These are phyloP conservation scores for Pseudoscleropodium purum DNA, from an alignment of 225 moss, liverwort and hornwort genomes.

Conservation along the genomic window DNA sequence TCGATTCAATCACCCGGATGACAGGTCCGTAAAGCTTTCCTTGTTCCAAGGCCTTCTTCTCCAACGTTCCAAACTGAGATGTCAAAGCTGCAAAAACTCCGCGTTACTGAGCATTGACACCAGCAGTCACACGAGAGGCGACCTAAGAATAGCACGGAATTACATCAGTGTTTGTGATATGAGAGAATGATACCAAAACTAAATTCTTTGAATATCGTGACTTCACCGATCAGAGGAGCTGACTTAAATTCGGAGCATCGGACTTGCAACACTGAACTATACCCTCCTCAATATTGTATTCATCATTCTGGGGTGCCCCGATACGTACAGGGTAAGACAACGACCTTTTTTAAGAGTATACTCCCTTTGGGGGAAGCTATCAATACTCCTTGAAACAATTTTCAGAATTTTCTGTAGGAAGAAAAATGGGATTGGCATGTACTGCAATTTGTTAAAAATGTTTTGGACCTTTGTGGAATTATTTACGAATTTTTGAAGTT, in stretches of 20 bases:
- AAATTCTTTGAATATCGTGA: background rate
- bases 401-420: too few species aligned
- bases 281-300: background rate
- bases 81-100: conserved; percentile 1
- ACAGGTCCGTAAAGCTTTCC: background rate
- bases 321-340: background rate
- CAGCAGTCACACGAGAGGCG: background rate
- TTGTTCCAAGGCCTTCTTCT: background rate
- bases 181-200: background rate
- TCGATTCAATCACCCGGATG: background rate
- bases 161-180: background rate
- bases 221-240: background rate
- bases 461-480: too few species aligned
- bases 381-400: too few species aligned
- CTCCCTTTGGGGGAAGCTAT: too few species aligned
- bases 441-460: too few species aligned
- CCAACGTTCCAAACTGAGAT: background rate
- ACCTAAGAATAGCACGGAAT: background rate
- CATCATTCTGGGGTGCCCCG: background rate
- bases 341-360: too few species aligned
- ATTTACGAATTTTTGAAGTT: too few species aligned
- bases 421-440: too few species aligned
- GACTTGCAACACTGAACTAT: background rate
- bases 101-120: background rate
- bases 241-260: background rate